Conservation (phyloP, 495 filamentous ascomycete genomes). For the Niebla homalea region DNA sequence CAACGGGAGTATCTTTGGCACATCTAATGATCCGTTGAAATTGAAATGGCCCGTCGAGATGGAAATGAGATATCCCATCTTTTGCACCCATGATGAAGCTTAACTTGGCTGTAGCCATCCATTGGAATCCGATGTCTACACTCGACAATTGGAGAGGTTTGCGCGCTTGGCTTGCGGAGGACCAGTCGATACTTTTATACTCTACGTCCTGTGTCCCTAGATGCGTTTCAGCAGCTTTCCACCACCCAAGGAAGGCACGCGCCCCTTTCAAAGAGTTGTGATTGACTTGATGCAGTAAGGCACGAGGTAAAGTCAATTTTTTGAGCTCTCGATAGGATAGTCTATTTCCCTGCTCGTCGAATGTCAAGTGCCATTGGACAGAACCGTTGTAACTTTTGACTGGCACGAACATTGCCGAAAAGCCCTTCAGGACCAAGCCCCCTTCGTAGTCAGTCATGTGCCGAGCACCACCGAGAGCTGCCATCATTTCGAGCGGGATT, state of each 20-base stretch:
- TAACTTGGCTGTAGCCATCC: constrained; percentile 5
- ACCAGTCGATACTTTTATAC: constrained; percentile 18
- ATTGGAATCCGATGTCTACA: constrained; percentile 12
- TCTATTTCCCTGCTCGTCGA: neutral
- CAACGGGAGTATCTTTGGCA: constrained; percentile 12
- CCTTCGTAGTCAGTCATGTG: constrained; percentile 15
- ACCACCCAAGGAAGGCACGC: constrained; percentile 19
- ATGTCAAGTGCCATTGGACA: constrained; percentile 20
- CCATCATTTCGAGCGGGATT: constrained; percentile 12
- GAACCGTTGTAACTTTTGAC: constrained; percentile 2
- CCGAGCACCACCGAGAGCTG: constrained; percentile 13
- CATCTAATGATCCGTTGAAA: constrained; percentile 8
- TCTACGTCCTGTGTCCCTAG: constrained; percentile 7
- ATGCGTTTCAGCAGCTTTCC: neutral
- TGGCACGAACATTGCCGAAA: constrained; percentile 16
- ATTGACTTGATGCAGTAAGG: constrained; percentile 3
- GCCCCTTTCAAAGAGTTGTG: constrained; percentile 2
- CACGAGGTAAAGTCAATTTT: neutral
- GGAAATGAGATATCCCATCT: constrained; percentile 13
- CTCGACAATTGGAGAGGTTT: constrained; percentile 2
- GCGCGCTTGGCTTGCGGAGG: constrained; percentile 5
- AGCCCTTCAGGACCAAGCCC: constrained; percentile 17
- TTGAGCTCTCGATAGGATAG: constrained; percentile 10
- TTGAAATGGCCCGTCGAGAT: constrained; percentile 9
- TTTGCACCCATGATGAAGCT: constrained; percentile 15